Evolutionary conservation across 192 early-diverging fungal genomes (phyloP).

Genomic region (Coemansia sp.): DNA sequence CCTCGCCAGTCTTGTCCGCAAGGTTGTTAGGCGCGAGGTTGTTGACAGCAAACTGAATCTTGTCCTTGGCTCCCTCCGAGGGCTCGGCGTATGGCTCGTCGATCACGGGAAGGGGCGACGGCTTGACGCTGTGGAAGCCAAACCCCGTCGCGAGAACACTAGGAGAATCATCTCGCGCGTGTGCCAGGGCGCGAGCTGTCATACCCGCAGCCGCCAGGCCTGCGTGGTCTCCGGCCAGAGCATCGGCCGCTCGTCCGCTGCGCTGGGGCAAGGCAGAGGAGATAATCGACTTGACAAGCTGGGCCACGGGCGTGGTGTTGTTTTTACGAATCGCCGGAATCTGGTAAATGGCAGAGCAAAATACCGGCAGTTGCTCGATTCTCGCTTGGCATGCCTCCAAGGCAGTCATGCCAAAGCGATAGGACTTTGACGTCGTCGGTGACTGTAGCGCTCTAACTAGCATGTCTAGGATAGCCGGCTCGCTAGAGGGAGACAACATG

Average conservation of each 20-base stretch:
- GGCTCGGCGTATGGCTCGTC: slow-evolving; percentile 33
- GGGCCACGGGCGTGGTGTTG: slow-evolving; percentile 33
- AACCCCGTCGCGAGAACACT: slow-evolving; percentile 1
- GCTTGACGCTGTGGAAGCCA: slow-evolving; percentile 36
- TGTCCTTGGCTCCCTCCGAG: slow-evolving; percentile 69
- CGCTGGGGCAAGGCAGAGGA: slow-evolving; percentile 19
- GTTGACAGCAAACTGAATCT: slow-evolving; percentile 96
- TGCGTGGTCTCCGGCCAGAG: slow-evolving; percentile 12
- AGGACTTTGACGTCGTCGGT: slow-evolving; percentile 74
- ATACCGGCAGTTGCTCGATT: slow-evolving; percentile 88
- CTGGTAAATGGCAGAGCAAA: slow-evolving; percentile 77
- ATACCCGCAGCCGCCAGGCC: slow-evolving; percentile 11
- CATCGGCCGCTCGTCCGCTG: slow-evolving; percentile 16
- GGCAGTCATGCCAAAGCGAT: slow-evolving; percentile 86
- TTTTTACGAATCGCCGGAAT: slow-evolving; percentile 77
- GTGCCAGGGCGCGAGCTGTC: slow-evolving; percentile 15
- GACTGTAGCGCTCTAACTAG: slow-evolving; percentile 84
- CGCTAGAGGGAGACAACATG: slow-evolving; percentile 70
- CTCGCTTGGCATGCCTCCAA: slow-evolving; percentile 78
- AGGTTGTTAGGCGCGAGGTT: slow-evolving; percentile 88
- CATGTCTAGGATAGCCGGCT: slow-evolving; percentile 87
- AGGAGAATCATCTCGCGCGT: not conserved
- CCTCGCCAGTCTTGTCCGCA: slow-evolving; percentile 75
- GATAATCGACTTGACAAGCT: slow-evolving; percentile 40
- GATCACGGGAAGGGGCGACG: slow-evolving; percentile 29